A percentile compares a stretch with the other conserved stretches of the same genome.
phyloP scores from a whole-genome alignment of 257 asterid species.

The Rubia yunnanensis region DNA sequence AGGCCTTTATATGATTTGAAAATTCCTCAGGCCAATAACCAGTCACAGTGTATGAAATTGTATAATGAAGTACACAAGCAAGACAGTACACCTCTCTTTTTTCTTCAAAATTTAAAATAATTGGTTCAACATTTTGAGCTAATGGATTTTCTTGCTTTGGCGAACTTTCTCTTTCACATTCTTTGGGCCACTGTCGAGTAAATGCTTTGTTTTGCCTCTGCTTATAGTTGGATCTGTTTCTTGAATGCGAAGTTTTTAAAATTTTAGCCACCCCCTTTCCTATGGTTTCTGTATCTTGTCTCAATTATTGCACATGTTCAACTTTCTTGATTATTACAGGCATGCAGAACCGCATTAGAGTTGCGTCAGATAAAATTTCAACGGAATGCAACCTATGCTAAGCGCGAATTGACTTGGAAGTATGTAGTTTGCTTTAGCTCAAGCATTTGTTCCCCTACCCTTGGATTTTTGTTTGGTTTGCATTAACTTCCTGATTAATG shows the following conservation, averaged over 20 bases:
- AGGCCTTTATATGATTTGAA: background rate
- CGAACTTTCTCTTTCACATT: background rate
- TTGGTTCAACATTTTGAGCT: background rate
- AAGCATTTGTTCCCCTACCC: constrained; percentile 6
- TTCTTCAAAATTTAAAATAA: background rate
- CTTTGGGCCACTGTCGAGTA: background rate
- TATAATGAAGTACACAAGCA: background rate
- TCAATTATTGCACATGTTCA: too few species aligned
- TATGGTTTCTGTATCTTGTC: background rate
- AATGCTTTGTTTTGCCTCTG: background rate
- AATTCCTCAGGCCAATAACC: background rate
- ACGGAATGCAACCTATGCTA: constrained; percentile 57
- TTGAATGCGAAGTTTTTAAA: too few species aligned
- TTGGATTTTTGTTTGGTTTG: background rate
- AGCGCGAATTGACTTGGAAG: constrained; percentile 89
- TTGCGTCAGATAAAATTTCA: constrained; percentile 57
- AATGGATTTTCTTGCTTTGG: background rate
- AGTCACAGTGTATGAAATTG: background rate
- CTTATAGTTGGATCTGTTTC: background rate
- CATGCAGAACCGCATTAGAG: constrained; percentile 51
- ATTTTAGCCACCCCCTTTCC: background rate
- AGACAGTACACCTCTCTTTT: background rate
- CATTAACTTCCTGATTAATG: constrained; percentile 13
- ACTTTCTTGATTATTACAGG: constrained; percentile 30
- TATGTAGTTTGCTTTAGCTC: constrained; percentile 26